phyloP scores from a whole-genome alignment of 2,329 filamentous ascomycete genomes.

The Sporothrix globosa region DNA sequence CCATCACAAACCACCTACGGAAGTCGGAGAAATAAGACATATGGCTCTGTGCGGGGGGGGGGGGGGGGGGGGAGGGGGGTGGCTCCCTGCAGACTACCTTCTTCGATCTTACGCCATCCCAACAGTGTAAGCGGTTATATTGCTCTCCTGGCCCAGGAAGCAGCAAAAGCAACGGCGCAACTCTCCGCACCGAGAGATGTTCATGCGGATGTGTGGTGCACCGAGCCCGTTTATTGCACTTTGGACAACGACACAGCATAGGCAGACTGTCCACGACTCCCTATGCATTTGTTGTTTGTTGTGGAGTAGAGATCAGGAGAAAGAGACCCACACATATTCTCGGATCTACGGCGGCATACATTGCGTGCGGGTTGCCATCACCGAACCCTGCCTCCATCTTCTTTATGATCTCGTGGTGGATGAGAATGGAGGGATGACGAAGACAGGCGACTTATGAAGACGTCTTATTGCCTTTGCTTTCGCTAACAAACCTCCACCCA shows the following conservation, averaged over 20 bases:
- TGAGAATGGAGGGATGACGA: slow-evolving; percentile 2
- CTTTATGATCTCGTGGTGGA: neutral
- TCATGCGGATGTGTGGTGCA: slow-evolving; percentile 3
- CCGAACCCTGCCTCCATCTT: slow-evolving; percentile 13
- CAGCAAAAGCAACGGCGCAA: neutral
- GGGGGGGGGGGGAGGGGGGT: neutral
- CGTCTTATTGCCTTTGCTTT: neutral
- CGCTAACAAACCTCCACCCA: slow-evolving; percentile 12
- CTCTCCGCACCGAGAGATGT: slow-evolving; percentile 20
- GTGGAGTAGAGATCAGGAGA: neutral
- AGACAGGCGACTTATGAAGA: neutral
- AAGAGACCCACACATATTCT: slow-evolving; percentile 7
- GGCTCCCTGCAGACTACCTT: slow-evolving; percentile 1
- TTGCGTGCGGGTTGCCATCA: neutral
- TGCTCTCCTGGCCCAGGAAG: neutral
- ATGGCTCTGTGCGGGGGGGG: neutral
- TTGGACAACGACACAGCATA: neutral
- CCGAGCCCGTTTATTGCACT: slow-evolving; percentile 7
- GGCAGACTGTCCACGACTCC: neutral
- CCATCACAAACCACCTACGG: slow-evolving; percentile 12
- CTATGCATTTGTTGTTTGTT: too few species aligned
- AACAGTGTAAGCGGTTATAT: neutral
- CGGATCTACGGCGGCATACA: slow-evolving; percentile 20
- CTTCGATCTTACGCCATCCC: neutral
- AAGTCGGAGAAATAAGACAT: slow-evolving; percentile 8